Base-by-base conservation (phyloP, 1,284 basidiomycete species). In the Leccinum variabile region DNA sequence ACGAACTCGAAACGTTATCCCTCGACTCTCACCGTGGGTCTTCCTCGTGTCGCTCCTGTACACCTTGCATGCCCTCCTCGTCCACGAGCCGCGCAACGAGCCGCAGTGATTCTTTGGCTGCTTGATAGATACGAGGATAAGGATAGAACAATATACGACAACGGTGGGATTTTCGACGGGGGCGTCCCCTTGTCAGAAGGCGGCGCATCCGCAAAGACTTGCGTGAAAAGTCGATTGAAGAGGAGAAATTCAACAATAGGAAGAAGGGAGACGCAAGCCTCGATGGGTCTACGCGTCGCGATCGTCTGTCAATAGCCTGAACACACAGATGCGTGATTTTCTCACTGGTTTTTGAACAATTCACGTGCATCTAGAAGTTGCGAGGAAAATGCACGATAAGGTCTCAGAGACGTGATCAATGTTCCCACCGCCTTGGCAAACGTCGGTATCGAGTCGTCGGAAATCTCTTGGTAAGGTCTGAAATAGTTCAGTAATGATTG, bases 221-320 rank as follows among this genome's bases (percentile, higher is more conserved):
- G 69, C 1, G 77, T 69, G 66, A 89, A 88, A 2, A 75, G 66
- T 1, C 72, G 67, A 59, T 87, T 89, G 33, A 78, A 74, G 58
- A 78, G 76, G 3, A 85, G 66, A 63, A 87, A 83, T 72, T 90
- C 87, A 63, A 84, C 85, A 3, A 88, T 63, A 2, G 87, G 81
- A 9, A 89, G 76, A 37, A 89, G 73, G 9, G 84, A 76, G 3
- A 87, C 82, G 52, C 81, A 79, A 13, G 83, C 83, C 74, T 87
- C 84, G 56, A 85, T 82, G 0, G 88, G 88, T 65, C 87, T 89
- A 66, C 8, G 67, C 25, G 28, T 59, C 44, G 32, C 11, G 11
- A 54, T 59, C 57, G 13, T 35, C 56, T 41, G 57, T 60, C 46
- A 61, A 57, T 39, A 7, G 3, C 13, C 13, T 30, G 8, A 32